Evolutionary conservation across 2,329 filamentous ascomycete species (phyloP).

Genomic region (Talaromyces rugulosus): DNA sequence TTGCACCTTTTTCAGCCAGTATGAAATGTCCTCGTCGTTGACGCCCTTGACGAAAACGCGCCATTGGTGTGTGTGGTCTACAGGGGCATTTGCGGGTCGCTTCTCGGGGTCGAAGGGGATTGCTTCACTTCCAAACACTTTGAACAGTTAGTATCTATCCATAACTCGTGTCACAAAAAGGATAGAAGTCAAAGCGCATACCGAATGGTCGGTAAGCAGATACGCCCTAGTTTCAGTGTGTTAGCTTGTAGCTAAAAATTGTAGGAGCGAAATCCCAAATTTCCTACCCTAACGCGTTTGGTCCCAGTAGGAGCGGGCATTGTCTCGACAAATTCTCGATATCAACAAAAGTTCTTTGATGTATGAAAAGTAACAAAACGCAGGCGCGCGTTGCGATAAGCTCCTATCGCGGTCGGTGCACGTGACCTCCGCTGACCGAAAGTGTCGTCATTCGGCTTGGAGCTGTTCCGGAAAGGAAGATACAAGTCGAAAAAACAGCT

Average conservation of each 20-base stretch:
- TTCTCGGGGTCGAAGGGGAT: constrained; percentile 71
- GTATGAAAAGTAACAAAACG: background rate
- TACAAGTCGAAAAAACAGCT: background rate
- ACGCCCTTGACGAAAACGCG: constrained; percentile 88
- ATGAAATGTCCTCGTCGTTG: constrained; percentile 84
- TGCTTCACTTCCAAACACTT: constrained; percentile 76
- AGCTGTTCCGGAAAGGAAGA: background rate
- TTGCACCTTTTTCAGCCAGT: constrained; percentile 94
- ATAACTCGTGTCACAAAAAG: background rate
- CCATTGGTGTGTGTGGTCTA: constrained; percentile 96
- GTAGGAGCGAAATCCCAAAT: background rate
- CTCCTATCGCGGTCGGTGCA: background rate
- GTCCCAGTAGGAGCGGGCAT: constrained; percentile 54
- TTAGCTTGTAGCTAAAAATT: constrained; percentile 17
- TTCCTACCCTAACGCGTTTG: constrained; percentile 50
- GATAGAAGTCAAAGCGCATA: constrained; percentile 20
- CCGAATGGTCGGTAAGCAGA: constrained; percentile 47
- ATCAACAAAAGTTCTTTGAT: background rate
- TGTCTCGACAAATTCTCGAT: background rate
- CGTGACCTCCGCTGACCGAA: constrained; percentile 1
- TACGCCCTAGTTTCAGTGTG: constrained; percentile 31
- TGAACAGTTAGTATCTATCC: background rate
- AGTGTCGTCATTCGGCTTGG: constrained; percentile 11
- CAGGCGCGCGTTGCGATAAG: background rate
- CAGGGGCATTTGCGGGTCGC: constrained; percentile 70